These are phyloP conservation scores for Zea mays DNA, from an alignment of 176 grass and related monocot genomes.

Conservation along the genomic window DNA sequence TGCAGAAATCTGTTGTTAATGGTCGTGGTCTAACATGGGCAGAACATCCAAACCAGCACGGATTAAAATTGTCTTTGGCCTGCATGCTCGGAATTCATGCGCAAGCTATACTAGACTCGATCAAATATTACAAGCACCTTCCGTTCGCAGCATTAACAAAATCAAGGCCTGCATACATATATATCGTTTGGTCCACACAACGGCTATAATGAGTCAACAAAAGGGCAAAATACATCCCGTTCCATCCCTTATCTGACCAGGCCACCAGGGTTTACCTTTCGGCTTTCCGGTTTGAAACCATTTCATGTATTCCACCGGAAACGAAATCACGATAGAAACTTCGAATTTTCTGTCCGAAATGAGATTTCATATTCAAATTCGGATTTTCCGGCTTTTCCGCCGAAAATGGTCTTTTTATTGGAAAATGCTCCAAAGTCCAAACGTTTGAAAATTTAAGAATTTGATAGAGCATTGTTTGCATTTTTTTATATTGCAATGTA, in stretches of 20 bases:
- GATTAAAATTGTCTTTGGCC: not conserved
- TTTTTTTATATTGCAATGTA: too few relatives aligned
- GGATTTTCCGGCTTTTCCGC: too few relatives aligned
- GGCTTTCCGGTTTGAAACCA: too few relatives aligned
- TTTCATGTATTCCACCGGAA: too few relatives aligned
- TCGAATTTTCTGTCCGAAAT: too few relatives aligned
- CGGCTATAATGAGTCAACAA: not conserved
- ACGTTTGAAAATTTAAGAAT: too few relatives aligned
- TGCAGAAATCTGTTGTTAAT: not conserved
- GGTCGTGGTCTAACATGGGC: not conserved
- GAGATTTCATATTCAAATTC: too few relatives aligned
- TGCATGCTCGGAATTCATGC: not conserved
- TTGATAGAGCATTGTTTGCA: too few relatives aligned
- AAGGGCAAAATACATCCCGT: not conserved
- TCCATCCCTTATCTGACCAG: slow-evolving; percentile 19
- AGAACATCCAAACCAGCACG: not conserved
- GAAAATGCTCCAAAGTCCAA: too few relatives aligned
- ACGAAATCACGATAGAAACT: too few relatives aligned
- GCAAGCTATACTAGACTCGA: not conserved
- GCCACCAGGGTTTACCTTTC: too few relatives aligned
- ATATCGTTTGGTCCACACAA: not conserved
- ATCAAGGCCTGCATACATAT: not conserved
- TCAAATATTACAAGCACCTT: not conserved
- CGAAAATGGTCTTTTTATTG: too few relatives aligned
- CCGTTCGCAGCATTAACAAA: not conserved